phyloP scores from a whole-genome alignment of 345 rosid genomes.

The Hirschfeldia incana region DNA sequence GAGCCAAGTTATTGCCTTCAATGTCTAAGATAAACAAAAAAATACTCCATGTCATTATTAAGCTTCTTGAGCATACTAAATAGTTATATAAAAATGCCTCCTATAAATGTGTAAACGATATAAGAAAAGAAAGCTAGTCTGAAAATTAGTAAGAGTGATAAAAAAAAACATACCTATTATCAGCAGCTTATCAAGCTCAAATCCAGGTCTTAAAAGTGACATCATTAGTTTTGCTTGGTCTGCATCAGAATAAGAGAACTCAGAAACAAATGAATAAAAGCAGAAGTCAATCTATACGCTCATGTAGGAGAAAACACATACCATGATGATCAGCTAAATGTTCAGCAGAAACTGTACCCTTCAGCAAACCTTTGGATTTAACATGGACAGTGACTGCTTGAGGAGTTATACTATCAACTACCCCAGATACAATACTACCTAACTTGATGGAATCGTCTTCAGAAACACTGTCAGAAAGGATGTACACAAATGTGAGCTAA shows the following conservation, averaged over 20 bases:
- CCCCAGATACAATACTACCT: constrained; percentile 80
- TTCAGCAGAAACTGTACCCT: constrained; percentile 73
- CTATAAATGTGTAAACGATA: not conserved
- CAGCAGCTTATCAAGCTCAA: constrained; percentile 74
- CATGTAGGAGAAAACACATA: constrained; percentile 37
- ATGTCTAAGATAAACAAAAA: constrained; percentile 54
- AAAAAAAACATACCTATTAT: constrained; percentile 64
- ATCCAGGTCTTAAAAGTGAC: constrained; percentile 78
- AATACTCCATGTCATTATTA: not conserved
- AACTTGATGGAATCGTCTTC: constrained; percentile 72
- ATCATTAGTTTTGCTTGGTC: constrained; percentile 65
- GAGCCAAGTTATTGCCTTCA: constrained; percentile 66
- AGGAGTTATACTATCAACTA: constrained; percentile 68
- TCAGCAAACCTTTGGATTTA: constrained; percentile 56
- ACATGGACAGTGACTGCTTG: constrained; percentile 58
- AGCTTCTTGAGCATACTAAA: constrained; percentile 11
- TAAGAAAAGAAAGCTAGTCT: not conserved
- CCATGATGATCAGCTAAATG: constrained; percentile 97
- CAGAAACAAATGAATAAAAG: constrained; percentile 29
- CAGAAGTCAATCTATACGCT: not conserved
- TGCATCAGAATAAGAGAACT: constrained; percentile 45
- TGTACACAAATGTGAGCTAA: constrained; percentile 22
- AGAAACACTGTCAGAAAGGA: constrained; percentile 55
- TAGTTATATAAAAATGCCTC: not conserved
- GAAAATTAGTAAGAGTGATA: constrained; percentile 13